phyloP scores from a whole-genome alignment of 495 filamentous ascomycete genomes.

The Aspergillus asperescens region DNA sequence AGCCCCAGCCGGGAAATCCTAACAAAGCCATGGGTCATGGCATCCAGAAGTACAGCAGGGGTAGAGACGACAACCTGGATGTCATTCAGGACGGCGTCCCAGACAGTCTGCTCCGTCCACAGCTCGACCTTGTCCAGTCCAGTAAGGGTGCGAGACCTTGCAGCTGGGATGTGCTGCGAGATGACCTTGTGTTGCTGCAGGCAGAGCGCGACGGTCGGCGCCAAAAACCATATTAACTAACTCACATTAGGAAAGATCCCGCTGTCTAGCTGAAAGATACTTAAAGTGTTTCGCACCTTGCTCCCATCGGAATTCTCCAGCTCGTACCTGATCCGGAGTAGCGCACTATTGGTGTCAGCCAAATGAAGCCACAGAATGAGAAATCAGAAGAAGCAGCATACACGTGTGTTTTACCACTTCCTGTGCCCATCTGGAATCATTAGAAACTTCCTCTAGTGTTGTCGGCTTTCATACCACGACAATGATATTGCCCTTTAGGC shows the following conservation, averaged over 20 bases:
- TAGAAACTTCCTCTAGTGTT: neutral
- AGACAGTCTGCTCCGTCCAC: conserved; percentile 67
- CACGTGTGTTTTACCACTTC: conserved; percentile 90
- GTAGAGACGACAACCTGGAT: conserved; percentile 74
- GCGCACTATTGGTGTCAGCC: conserved; percentile 46
- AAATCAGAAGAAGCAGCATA: conserved; percentile 35
- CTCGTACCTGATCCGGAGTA: conserved; percentile 70
- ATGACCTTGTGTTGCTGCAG: conserved; percentile 68
- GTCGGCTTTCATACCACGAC: conserved; percentile 57
- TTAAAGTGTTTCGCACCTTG: conserved; percentile 54
- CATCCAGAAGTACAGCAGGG: conserved; percentile 71
- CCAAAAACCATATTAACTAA: conserved; percentile 81
- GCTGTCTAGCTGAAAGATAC: too few species aligned
- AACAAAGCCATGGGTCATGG: conserved; percentile 76
- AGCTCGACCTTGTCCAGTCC: conserved; percentile 66
- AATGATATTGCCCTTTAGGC: conserved; percentile 73
- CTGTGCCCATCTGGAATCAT: conserved; percentile 75
- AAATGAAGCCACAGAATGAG: too few species aligned
- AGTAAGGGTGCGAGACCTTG: conserved; percentile 58
- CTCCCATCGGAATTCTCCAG: conserved; percentile 55
- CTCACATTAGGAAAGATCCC: neutral
- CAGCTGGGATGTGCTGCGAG: conserved; percentile 53
- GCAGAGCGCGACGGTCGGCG: conserved; percentile 70
- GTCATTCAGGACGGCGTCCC: conserved; percentile 66
- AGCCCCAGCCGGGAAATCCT: conserved; percentile 59